Base-by-base conservation (phyloP, 1,139 yeast species). In the Diutina ranongensis region DNA sequence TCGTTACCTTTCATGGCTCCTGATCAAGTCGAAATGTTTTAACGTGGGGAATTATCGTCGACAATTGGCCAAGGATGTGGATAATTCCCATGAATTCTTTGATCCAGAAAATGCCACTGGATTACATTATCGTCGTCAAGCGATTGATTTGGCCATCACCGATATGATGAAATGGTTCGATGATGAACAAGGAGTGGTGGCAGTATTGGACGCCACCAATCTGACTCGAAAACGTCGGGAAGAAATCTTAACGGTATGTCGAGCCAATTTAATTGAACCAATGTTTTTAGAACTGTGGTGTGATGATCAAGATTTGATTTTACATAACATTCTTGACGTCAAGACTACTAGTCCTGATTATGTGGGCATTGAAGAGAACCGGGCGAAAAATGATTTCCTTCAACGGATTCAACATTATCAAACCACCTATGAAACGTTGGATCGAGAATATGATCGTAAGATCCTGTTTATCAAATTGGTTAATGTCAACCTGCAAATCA, bases 241-340 rank as follows among this genome's bases (percentile, higher is more conserved):
- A 31, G 71, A 78, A 71, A 75, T 92, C 47, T 67, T 80, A 48
- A 68, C 74, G 51, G 64, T 82, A 35, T 78, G 94, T 57, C 68
- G 81, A 45, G 75, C 74, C 52, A 76, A 83, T 55, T 71, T 71
- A 45, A 82, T 92, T 49, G 92, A 86, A 58, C 95, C 97, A 2
- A 80, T 92, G 74, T 92, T 89, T 59, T 75, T 92, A 50, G 98
- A 92, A 61, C 83, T 94, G 57, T 84, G 83, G 76, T 88, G 97
- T 62, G 83, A 87, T 57, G 94, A 88, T 62, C 73, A 81, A 52
- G 83, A 81, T 20, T 71, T 88, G 52, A 79, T 92, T 38, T 70
- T 74, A 64, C 83, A 83, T 55, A 89, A 89, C 59, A 82, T 89
- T 44, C 62, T 78, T 54, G 97, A 89, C 61, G 94, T 89, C 47